A percentile compares a stretch with the other conserved stretches of the same genome.
These are phyloP conservation scores for Combretum micranthum DNA, from an alignment of 345 rosid genomes.

Conservation along the genomic window DNA sequence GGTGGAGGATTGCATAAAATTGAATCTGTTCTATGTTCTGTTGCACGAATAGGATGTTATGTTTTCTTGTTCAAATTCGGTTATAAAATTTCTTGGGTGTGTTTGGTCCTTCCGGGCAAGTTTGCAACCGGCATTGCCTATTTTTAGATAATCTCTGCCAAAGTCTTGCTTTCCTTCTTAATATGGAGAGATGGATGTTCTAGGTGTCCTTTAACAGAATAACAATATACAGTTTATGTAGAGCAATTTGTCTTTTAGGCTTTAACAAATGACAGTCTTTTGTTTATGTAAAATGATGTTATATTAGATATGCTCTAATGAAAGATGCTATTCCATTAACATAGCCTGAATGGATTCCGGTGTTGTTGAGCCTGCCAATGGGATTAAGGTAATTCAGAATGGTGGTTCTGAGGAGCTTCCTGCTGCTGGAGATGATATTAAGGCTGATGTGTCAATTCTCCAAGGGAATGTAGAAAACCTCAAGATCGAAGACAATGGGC, in stretches of 20 bases:
- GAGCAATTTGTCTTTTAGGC: too few species aligned
- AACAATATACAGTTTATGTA: too few species aligned
- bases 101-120: background rate
- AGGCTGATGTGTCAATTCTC: constrained; percentile 16
- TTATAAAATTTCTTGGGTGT: background rate
- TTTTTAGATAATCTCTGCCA: background rate
- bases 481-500: constrained; percentile 27
- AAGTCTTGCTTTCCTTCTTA: background rate
- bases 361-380: constrained; percentile 23
- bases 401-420: constrained; percentile 34
- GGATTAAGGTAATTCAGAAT: constrained; percentile 45
- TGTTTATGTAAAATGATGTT: too few species aligned
- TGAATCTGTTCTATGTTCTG: background rate
- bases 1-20: background rate
- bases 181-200: background rate
- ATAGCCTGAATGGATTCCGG: constrained; percentile 47
- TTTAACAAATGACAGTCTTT: too few species aligned
- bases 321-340: background rate
- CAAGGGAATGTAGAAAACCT: constrained; percentile 26
- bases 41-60: background rate
- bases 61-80: background rate
- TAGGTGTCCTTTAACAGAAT: background rate
- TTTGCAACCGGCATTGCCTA: background rate
- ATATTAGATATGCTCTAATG: too few species aligned
- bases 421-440: constrained; percentile 24